Conservation (phyloP, 768 basidiomycete genomes). For the Kwoniella dendrophila region DNA sequence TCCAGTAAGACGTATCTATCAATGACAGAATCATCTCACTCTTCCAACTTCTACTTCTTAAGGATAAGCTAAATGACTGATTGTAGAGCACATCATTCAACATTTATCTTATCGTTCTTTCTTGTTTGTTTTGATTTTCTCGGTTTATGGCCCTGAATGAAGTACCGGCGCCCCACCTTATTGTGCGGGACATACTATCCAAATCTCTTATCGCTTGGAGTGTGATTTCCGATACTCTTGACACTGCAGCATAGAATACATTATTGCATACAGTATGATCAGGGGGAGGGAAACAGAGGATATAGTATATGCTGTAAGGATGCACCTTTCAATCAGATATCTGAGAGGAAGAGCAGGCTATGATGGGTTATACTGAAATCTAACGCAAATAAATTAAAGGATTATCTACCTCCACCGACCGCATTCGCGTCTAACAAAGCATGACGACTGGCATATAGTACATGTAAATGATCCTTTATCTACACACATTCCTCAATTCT, state of each 20-base stretch:
- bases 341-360: background rate
- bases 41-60: background rate
- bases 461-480: background rate
- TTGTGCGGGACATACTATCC: too few relatives aligned
- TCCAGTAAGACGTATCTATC: conserved; percentile 4
- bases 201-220: too few relatives aligned
- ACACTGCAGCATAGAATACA: too few relatives aligned
- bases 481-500: background rate
- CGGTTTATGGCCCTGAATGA: too few relatives aligned
- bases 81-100: background rate
- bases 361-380: background rate
- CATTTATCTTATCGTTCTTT: background rate
- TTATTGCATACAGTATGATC: too few relatives aligned
- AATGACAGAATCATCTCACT: background rate
- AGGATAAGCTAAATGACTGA: background rate
- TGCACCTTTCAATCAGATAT: background rate
- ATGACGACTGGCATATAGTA: conserved; percentile 1
- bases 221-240: too few relatives aligned
- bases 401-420: conserved; percentile 23
- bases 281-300: too few relatives aligned
- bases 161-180: too few relatives aligned
- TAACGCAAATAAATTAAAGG: too few relatives aligned
- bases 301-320: too few relatives aligned
- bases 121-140: too few relatives aligned
- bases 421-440: conserved; percentile 15